phyloP scores from a whole-genome alignment of 805 yeast genomes.

The Teunomyces lycoperdinae region DNA sequence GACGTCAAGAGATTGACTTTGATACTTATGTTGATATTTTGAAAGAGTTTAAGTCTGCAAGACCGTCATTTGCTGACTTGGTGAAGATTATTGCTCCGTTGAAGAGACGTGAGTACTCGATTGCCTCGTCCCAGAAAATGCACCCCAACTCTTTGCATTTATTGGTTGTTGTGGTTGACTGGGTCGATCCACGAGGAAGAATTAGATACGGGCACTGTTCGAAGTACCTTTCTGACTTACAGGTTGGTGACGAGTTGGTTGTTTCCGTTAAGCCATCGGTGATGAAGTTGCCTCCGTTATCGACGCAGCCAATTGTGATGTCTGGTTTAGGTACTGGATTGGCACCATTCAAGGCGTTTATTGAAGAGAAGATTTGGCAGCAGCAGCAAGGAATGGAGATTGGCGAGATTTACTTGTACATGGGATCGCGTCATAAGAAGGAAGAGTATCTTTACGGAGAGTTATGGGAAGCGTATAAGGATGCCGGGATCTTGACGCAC shows the following conservation, averaged over 20 bases:
- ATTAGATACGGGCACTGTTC: constrained; percentile 93
- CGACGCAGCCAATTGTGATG: constrained; percentile 91
- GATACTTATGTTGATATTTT: constrained; percentile 79
- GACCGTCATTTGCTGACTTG: constrained; percentile 70
- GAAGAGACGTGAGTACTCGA: constrained; percentile 96
- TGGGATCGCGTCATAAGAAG: constrained; percentile 93
- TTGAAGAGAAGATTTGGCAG: constrained; percentile 95
- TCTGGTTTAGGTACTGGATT: constrained; percentile 97
- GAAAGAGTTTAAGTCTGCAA: constrained; percentile 74
- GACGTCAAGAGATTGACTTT: constrained; percentile 79
- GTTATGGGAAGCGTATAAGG: constrained; percentile 93
- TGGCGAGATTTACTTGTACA: constrained; percentile 81
- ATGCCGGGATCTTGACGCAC: constrained; percentile 88
- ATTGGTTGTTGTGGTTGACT: constrained; percentile 92
- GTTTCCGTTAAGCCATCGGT: constrained; percentile 96
- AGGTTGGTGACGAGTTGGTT: constrained; percentile 79
- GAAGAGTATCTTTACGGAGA: constrained; percentile 97
- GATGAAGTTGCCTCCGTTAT: constrained; percentile 87
- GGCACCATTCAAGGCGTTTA: constrained; percentile 97
- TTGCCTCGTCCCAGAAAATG: constrained; percentile 91
- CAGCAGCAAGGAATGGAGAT: constrained; percentile 81
- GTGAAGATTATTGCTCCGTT: constrained; percentile 75
- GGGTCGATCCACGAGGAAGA: constrained; percentile 86
- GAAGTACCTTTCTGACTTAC: constrained; percentile 76
- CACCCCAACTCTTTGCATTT: constrained; percentile 91